Base-by-base conservation (phyloP, 768 basidiomycete species). In the Psilocybe subaeruginosa region DNA sequence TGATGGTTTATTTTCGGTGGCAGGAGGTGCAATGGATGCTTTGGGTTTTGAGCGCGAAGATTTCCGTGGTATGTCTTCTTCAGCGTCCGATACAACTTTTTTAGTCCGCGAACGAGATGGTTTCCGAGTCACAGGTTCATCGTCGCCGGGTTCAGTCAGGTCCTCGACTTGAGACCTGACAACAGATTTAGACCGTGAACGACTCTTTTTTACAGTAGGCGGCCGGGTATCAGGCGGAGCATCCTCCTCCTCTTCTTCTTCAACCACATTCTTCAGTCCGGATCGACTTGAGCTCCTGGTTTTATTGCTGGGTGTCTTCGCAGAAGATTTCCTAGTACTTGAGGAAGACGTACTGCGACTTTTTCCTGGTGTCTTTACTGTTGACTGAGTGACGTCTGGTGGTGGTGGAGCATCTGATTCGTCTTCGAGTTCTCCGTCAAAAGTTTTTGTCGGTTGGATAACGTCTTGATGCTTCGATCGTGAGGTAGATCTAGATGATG, bases 401-500 rank as follows among this genome's bases (percentile, higher is more conserved):
- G 59, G 37, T 43, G 62, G 37, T 43, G 62, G 56, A 1, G 39
- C 48, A 56, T 67, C 65, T 61, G 67, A 50, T 56, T 72, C 68
- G 49, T 72, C 71, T 58, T 80, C 72, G 54, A 65, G 67, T 47
- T 72, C 69, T 8, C 77, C 78, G 58, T 81, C 81, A 48, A 77
- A 69, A 3, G 72, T 77, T 68, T 80, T 80, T 8, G 74, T 77
- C 8, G 78, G 76, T 61, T 77, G 64, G 30, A 77, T 43, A n/a
- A 73, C 53, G 45, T 80, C 79, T 43, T 70, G 68, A 56, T 76
- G 71, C 54, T 71, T 74, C 11, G 72, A 67, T 56, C 72, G 76
- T 29, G 69, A 69, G 19, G 59, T 68, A 64, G 63, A 69, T 56
- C 67, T 74, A 48, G 68, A 77, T 63, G 62, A 56, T 49, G 60